Base-by-base conservation (phyloP, 2,329 filamentous ascomycete species). In the Arthrobotrys sinensis region DNA sequence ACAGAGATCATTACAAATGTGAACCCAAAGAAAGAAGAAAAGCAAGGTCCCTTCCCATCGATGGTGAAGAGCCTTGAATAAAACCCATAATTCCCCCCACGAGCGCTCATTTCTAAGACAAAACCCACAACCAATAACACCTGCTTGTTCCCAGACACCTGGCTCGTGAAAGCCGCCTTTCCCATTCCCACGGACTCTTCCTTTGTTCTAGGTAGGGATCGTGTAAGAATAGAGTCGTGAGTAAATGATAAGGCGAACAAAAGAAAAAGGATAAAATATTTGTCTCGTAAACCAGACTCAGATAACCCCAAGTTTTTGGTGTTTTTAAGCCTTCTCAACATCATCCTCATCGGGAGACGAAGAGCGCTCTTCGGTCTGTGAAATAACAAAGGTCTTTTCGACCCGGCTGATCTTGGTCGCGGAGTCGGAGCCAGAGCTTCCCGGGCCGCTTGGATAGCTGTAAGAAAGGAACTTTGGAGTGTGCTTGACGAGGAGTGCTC, bases 211-310 rank as follows among this genome's bases (percentile, higher is more conserved):
- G 19, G 34, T 60, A 66, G 50, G 50, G 43, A 73, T 40, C n/a
- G 48, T 38, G 16, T 60, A 43, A 24, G 36, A 48, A 43, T 38
- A 32, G 55, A 57, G 48, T 73, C 69, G 60, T 55, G 57, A 77
- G 50, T 45, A 67, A 71, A 71, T 60, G 50, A 53, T 66, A 63
- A 57, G 24, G 48, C 60, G 36, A 68, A 62, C 32, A 63, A 55
- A 71, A 78, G 62, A 64, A 38, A 46, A 67, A 68, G 28, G 34
- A 70, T 40, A 45, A 10, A 62, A 45, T 32, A 38, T 77, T 64
- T 71, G 73, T 77, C 73, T 77, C 73, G 73, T 77, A 77, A 77
- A 77, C 73, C 73, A 77, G 73, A 77, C 73, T 66, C 53, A 60
- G 69, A 63, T 71, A 43, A 77, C 73, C 73, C 65, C 73, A 77